Evolutionary conservation across 2,329 filamentous ascomycete species (phyloP), one percentile per base, ranked within the genome.

Genomic region (Fusarium sp.): DNA sequence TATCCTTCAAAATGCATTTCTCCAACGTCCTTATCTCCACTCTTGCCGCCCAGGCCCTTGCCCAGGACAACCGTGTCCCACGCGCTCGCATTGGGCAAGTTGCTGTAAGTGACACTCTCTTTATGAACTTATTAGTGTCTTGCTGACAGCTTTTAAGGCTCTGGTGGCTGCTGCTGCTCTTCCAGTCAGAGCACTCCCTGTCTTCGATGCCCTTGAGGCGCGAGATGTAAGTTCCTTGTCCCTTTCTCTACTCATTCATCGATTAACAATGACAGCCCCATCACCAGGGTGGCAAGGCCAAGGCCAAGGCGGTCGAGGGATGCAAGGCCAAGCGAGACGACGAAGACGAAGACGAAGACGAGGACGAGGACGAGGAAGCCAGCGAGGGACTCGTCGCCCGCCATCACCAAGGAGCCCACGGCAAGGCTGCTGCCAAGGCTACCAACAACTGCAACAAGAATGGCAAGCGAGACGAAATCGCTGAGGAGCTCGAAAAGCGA

Each of bases 21-120:
- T 57, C 68, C 14, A 71, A 30, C 13, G 33, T 54, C 15, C 16
- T 70, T 15, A n/a, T 70, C 26, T 9, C 50, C 5, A 39, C 64
- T 13, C 68, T 70, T 24, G 62, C 68, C 15, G 67, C 67, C 15
- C 68, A 70, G 50, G 67, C 67, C 9, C 45, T 70, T 18, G 65
- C 67, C 5, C 53, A 48, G 11, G 14, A 68, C 18, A 31, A 9
- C 16, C 39, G 31, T 11, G 31, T 53, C n/a, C 38, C 20, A 16
- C 42, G 20, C 10, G 26, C 55, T 14, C 33, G 35, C 22, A 14
- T 33, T 20, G 39, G 50, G 15, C 65, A 57, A 22, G 39, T 71
- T 7, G 55, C 39, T 18, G 68, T 70, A 62, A 18, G 50, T 33
- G 3, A 5, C 3, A 16, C 7, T 3, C 3, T 22, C 7, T 3